Evolutionary conservation across 2,329 filamentous ascomycete genomes (phyloP).

Genomic region (Nigrograna mackinnonii): DNA sequence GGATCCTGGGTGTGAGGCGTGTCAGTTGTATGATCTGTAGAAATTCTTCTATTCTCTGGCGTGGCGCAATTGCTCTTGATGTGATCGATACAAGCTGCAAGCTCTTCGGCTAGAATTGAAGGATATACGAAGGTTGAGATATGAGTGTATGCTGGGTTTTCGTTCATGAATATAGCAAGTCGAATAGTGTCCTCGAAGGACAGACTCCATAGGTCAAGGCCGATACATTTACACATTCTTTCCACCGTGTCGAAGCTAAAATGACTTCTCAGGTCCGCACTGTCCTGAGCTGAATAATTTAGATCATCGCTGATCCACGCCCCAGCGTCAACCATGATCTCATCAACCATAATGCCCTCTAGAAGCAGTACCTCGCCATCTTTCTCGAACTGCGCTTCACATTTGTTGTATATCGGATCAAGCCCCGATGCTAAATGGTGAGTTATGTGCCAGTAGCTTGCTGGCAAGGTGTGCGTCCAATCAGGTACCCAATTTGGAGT

Average conservation of each 20-base stretch:
- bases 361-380: background rate
- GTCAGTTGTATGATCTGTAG: no score
- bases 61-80: background rate
- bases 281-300: no score
- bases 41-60: no score
- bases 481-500: background rate
- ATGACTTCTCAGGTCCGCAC: background rate
- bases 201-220: background rate
- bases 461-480: background rate
- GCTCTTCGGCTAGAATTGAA: background rate
- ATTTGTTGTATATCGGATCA: background rate
- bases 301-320: background rate
- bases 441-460: no score
- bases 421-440: no score
- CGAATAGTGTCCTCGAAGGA: background rate
- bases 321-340: background rate
- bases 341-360: background rate
- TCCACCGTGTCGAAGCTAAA: background rate
- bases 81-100: background rate
- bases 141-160: background rate
- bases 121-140: background rate
- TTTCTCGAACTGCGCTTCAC: background rate
- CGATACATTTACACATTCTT: background rate
- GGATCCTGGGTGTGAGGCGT: no score
- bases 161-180: background rate